Conservation (phyloP, 2,329 filamentous ascomycete genomes). For the Xylogone sp. region DNA sequence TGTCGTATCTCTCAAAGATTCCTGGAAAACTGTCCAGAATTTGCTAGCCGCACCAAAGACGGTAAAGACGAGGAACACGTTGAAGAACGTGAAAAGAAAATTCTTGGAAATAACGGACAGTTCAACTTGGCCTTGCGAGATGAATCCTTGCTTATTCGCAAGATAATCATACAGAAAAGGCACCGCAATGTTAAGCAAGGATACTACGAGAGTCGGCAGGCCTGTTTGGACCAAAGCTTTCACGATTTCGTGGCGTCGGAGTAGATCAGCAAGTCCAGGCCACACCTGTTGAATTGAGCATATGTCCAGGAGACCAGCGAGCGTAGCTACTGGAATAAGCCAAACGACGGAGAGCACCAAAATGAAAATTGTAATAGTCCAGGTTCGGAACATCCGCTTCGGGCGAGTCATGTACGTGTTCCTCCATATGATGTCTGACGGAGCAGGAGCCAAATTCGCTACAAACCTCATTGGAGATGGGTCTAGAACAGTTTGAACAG, state of each 20-base stretch:
- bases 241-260: conserved; percentile 66
- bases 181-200: conserved; percentile 82
- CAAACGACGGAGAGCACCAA: conserved; percentile 81
- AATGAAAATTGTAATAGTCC: conserved; percentile 81
- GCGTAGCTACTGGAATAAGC: conserved; percentile 74
- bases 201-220: conserved; percentile 79
- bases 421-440: conserved; percentile 89
- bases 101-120: conserved; percentile 96
- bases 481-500: conserved; percentile 89
- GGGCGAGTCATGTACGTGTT: conserved; percentile 83
- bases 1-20: conserved; percentile 75
- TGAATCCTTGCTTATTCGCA: conserved; percentile 88
- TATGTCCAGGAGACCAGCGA: conserved; percentile 77
- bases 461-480: conserved; percentile 82
- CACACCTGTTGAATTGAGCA: conserved; percentile 74
- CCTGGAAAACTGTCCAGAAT: conserved; percentile 67
- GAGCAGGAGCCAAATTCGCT: conserved; percentile 81
- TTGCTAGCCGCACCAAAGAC: conserved; percentile 76
- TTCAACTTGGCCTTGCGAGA: conserved; percentile 91
- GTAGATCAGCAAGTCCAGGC: conserved; percentile 63
- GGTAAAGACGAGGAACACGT: conserved; percentile 94
- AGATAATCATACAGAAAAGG: conserved; percentile 95
- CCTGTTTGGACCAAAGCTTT: conserved; percentile 81
- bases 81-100: conserved; percentile 99
- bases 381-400: conserved; percentile 71